A percentile compares a stretch with the other conserved stretches of the same genome.
Evolutionary conservation across 768 basidiomycete species (phyloP).

Genomic region (Baorangia bicolor): DNA sequence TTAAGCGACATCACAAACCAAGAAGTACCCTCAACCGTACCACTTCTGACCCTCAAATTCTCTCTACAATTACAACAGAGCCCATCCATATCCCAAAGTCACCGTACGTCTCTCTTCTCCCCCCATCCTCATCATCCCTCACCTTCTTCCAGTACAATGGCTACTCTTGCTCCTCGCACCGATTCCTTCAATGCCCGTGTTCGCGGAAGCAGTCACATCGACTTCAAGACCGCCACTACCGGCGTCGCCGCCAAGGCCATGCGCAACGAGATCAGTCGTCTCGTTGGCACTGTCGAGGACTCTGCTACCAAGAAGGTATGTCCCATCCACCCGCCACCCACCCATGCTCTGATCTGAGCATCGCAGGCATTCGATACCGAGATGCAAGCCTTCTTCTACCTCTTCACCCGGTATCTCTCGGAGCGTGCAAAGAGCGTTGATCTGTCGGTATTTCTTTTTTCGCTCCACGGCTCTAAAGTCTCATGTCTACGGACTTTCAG

Average conservation of each 20-base stretch:
- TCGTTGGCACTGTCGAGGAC: slow-evolving; percentile 85
- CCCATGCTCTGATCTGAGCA: slow-evolving; percentile 18
- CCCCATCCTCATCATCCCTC: slow-evolving; percentile 10
- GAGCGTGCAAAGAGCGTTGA: slow-evolving; percentile 67
- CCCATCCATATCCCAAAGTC: slow-evolving; percentile 56
- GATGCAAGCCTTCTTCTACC: slow-evolving; percentile 82
- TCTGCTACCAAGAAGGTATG: slow-evolving; percentile 76
- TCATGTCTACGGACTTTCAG: slow-evolving; percentile 16
- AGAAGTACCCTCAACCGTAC: slow-evolving; percentile 44
- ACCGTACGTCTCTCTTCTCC: slow-evolving; percentile 30
- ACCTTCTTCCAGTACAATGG: slow-evolving; percentile 46
- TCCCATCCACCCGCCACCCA: not conserved
- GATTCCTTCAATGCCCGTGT: slow-evolving; percentile 72
- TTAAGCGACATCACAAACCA: slow-evolving; percentile 66
- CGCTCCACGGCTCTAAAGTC: not conserved
- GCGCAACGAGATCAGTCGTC: slow-evolving; percentile 95
- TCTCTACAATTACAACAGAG: slow-evolving; percentile 63
- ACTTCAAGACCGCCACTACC: slow-evolving; percentile 98
- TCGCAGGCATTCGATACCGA: slow-evolving; percentile 70
- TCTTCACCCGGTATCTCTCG: slow-evolving; percentile 77
- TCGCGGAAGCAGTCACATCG: slow-evolving; percentile 78
- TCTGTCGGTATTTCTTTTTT: slow-evolving; percentile 50
- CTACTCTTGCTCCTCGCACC: slow-evolving; percentile 53
- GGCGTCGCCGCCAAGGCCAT: slow-evolving; percentile 93
- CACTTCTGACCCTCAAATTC: slow-evolving; percentile 49